Conservation (phyloP, 1,284 basidiomycete genomes). For the Paramarasmius palmivorus region DNA sequence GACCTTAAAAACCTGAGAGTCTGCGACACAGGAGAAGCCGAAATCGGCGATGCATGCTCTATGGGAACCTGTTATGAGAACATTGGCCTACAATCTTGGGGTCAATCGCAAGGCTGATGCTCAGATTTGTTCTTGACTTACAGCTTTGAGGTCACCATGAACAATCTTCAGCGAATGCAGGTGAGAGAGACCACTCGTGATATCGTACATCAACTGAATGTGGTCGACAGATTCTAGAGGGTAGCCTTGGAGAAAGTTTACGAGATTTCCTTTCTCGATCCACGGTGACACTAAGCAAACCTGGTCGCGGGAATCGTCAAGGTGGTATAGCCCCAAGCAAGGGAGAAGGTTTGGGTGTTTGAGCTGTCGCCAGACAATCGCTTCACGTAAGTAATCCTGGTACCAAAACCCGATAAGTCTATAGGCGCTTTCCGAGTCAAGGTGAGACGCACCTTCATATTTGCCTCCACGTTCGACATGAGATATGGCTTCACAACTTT, state of each 20-base stretch:
- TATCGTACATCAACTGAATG: background rate
- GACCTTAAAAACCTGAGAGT: background rate
- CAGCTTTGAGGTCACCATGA: background rate
- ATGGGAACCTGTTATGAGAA: slow-evolving; percentile 8
- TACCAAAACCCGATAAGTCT: no score
- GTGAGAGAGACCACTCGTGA: background rate
- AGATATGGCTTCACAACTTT: background rate
- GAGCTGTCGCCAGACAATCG: slow-evolving; percentile 2
- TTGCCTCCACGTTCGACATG: background rate
- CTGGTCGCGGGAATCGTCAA: slow-evolving; percentile 12
- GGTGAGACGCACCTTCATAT: background rate
- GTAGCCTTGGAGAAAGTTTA: background rate
- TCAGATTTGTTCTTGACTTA: no score
- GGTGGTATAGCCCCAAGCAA: slow-evolving; percentile 2
- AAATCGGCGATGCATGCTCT: slow-evolving; percentile 14
- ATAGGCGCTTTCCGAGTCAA: background rate
- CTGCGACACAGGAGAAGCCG: slow-evolving; percentile 3
- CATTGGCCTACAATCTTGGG: slow-evolving; percentile 12
- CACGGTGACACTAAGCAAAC: slow-evolving; percentile 9
- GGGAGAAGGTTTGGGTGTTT: slow-evolving; percentile 6
- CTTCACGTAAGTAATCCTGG: background rate
- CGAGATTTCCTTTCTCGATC: slow-evolving; percentile 6
- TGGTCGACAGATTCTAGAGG: background rate
- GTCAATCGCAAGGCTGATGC: no score
- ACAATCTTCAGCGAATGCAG: background rate